Evolutionary conservation across 192 early-diverging fungal genomes (phyloP), one percentile per base, ranked within the genome.

Genomic region (Coemansia sp.): DNA sequence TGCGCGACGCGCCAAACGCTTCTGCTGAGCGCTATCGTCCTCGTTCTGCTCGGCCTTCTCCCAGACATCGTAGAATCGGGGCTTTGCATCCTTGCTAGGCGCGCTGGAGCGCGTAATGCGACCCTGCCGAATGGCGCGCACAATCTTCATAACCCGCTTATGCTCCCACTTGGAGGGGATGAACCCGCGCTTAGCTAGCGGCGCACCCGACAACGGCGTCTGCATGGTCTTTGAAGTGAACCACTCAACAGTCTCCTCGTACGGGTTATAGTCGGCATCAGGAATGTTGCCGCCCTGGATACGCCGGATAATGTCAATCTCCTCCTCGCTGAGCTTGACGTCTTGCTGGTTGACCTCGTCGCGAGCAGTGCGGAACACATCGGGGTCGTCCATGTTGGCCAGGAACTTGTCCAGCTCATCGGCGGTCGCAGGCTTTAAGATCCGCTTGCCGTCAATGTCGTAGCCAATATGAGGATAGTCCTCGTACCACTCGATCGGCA

Each of bases 391-490:
- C 89, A 95, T 90, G 17, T 88, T 90, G 37, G 85, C 85, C 76
- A 99, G 83, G 85, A 99, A 97, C 68, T 91, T 89, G 75, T 99
- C 98, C 44, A 99, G 84, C 74, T 96, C 93, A 70, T 99, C 97
- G 25, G 86, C 87, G n/a, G 88, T 91, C 15, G 89, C 90, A n/a
- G 94, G 94, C 70, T 85, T 87, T 85, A 93, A 80, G 34, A 99
- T 89, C 77, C 89, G 94, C 73, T 98, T 95, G 38, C 98, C 98
- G 69, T 96, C 84, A 31, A 96, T 83, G 69, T 94, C 90, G 76
- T 99, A 99, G 41, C 98, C 98, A 64, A 98, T 97, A 73, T 99
- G 98, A 59, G 91, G 92, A 46, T 92, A 92, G 50, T 99, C 98
- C 39, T 93, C 91, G 74, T 99, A 99, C 96, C 96, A 98, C 79